Evolutionary conservation across 352 stramenopile species (phyloP).

Genomic region (Pythium grandisporangium): DNA sequence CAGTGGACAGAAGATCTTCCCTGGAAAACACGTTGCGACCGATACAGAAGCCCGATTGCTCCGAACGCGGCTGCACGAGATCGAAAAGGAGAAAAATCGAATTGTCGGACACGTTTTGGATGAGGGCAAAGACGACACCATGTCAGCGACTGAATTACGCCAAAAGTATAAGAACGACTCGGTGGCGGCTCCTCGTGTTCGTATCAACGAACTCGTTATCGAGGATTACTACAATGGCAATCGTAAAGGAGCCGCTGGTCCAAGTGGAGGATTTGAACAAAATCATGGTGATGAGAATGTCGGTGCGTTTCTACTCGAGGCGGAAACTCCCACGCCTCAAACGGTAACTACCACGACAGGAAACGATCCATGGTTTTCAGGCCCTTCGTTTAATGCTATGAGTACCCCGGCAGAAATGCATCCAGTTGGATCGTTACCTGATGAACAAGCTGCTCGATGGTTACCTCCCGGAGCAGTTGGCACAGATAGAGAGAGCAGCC

Average conservation of each 20-base stretch:
- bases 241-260: background rate
- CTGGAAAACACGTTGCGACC: constrained; percentile 41
- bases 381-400: constrained; percentile 2
- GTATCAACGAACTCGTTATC: constrained; percentile 81
- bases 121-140: constrained; percentile 33
- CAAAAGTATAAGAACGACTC: constrained; percentile 33
- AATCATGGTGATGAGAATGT: constrained; percentile 10
- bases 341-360: too few species aligned
- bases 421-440: constrained; percentile 24
- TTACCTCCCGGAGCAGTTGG: constrained; percentile 15
- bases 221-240: constrained; percentile 74
- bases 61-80: constrained; percentile 58
- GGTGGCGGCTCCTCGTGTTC: constrained; percentile 26
- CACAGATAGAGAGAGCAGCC: too few species aligned
- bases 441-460: constrained; percentile 63
- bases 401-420: constrained; percentile 12
- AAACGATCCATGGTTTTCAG: constrained; percentile 64
- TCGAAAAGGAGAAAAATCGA: constrained; percentile 70
- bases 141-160: constrained; percentile 45
- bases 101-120: constrained; percentile 29
- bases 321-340: constrained; percentile 2
- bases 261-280: too few species aligned
- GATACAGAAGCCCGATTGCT: constrained; percentile 80
- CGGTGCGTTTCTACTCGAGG: constrained; percentile 53
- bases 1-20: constrained; percentile 52